These are phyloP conservation scores for Ceratocystis cacaofunesta DNA, from an alignment of 2,329 filamentous ascomycete species.

Conservation along the genomic window DNA sequence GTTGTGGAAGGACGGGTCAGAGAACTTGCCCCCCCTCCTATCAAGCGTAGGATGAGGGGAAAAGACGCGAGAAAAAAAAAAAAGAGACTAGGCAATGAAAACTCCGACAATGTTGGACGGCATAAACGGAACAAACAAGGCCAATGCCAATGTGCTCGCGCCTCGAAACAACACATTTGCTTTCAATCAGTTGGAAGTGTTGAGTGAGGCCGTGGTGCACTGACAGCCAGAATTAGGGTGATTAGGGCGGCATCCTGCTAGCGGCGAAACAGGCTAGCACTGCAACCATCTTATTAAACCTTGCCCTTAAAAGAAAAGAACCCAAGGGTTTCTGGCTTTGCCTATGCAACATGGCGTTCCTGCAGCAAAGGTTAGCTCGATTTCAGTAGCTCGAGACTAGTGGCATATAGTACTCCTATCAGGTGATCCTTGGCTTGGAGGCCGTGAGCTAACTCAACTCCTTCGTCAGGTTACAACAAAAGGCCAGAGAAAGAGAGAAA, in stretches of 20 bases:
- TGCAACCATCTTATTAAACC: not conserved
- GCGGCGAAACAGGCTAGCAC: not conserved
- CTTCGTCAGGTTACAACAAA: not conserved
- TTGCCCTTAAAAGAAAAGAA: not conserved
- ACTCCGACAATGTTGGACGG: not conserved
- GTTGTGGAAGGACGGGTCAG: not conserved
- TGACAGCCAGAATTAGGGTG: not conserved
- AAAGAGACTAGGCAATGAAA: not conserved
- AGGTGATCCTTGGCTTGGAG: not conserved
- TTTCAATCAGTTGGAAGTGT: not conserved
- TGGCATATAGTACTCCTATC: not conserved
- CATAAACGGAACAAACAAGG: constrained; percentile 1
- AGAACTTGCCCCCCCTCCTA: not conserved
- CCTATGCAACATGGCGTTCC: not conserved
- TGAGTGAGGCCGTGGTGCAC: not conserved
- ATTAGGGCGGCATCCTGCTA: not conserved
- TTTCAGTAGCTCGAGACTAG: not conserved
- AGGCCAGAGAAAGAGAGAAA: not conserved
- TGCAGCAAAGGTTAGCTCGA: not conserved
- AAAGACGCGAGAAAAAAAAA: not conserved
- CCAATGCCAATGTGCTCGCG: not conserved
- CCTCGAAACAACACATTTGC: not conserved
- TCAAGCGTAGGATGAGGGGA: not conserved
- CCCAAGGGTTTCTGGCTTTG: not conserved
- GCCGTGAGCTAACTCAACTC: not conserved